Evolutionary conservation across 2,329 filamentous ascomycete species (phyloP).

Genomic region (Ceratocystis lukuohia): DNA sequence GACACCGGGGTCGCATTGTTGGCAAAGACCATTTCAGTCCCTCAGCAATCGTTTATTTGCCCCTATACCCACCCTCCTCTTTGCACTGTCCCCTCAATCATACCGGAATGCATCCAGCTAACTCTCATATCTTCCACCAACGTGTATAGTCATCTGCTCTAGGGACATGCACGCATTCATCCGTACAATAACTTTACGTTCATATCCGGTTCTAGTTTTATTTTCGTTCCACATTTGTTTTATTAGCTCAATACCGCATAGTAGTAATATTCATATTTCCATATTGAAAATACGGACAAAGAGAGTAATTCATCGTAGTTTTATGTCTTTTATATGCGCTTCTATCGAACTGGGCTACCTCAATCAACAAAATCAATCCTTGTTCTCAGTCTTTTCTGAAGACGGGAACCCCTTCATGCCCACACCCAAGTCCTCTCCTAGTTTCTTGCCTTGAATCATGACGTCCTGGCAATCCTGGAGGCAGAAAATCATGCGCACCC

Average conservation of each 20-base stretch:
- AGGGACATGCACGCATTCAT: background rate
- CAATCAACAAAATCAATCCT: background rate
- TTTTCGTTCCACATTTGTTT: constrained; percentile 23
- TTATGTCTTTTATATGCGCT: too few relatives aligned
- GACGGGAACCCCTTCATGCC: constrained; percentile 10
- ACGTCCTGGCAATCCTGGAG: constrained; percentile 27
- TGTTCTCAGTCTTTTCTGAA: constrained; percentile 7
- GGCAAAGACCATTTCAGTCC: background rate
- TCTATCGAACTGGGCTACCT: background rate
- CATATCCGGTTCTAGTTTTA: constrained; percentile 1
- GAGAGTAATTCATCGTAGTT: too few relatives aligned
- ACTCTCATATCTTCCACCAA: background rate
- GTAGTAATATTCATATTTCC: constrained; percentile 6
- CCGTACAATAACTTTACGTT: background rate
- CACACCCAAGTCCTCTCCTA: constrained; percentile 15
- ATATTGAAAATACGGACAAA: background rate
- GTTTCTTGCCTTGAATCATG: constrained; percentile 11
- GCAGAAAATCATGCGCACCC: constrained; percentile 35
- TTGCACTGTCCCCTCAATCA: background rate
- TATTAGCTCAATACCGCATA: constrained; percentile 21
- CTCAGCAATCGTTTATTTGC: background rate
- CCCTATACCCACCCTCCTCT: background rate
- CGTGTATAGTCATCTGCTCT: background rate
- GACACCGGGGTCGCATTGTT: background rate
- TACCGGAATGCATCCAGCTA: background rate